Evolutionary conservation across 2,329 filamentous ascomycete genomes (phyloP), one percentile per base, ranked within the genome.

Genomic region (Xylogone sp.): DNA sequence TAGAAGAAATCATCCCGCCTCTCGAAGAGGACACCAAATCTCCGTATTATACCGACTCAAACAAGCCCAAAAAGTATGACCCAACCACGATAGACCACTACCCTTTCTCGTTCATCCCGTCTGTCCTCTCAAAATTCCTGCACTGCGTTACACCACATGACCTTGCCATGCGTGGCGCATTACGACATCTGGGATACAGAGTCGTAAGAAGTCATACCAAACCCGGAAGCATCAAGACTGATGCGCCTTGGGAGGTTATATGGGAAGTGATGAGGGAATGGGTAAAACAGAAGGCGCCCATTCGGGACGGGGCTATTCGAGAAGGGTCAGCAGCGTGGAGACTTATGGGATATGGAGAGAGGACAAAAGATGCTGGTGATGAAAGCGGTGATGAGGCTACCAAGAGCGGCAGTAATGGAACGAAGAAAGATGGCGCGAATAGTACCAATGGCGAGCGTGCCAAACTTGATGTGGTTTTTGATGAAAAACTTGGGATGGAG

Each of bases 181-280:
- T 99, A 24, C 78, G 84, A 20, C 81, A 87, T 53, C 76, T 95
- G 1, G 94, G 93, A 6, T 97, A 96, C 66, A 79, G 81, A 44
- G 88, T 88, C 3, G 89, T 89, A 1, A 83, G 93, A 62, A 96
- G 89, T 60, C 94, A 99, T 69, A 90, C 90, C 61, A 90, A 91
- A 59, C 81, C 90, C 0, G 93, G 92, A 21, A 94, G 89, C 63
- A 84, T 97, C 69, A 96, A 95, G 73, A 97, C 94, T 0, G 84
- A 97, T 69, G 94, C 94, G 13, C 89, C 92, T 0, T 99, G 91
- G 91, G 76, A 76, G 3, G 84, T 90, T 0, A 81, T 99, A 45
- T 97, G 94, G 92, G 88, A 95, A 66, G 75, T 97, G 22, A 94
- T 97, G 83, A 81, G 89, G 21, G 91, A 96, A 70, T 99, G 91